Conservation (phyloP, 2,329 filamentous ascomycete species). For the Pestalotiopsis sp. region DNA sequence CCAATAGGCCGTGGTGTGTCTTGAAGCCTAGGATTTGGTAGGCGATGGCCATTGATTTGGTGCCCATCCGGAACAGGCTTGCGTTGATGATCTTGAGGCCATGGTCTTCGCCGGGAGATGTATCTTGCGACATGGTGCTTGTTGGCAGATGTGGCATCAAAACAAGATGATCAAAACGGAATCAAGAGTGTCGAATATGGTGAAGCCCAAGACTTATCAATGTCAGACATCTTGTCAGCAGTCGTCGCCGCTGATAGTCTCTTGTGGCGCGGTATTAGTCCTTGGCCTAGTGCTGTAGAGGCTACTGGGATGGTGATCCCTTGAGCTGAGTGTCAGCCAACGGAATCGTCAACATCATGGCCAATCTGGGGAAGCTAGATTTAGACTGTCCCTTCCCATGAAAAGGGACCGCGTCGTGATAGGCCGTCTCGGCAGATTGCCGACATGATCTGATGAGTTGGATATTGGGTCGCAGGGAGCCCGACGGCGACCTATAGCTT, state of each 20-base stretch:
- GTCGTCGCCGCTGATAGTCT: neutral
- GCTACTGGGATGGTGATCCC: neutral
- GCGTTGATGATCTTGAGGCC: conserved; percentile 15
- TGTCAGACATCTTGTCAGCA: neutral
- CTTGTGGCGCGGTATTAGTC: neutral
- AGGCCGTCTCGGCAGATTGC: neutral
- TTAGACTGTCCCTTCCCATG: neutral
- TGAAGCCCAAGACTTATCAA: no score
- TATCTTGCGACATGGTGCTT: neutral
- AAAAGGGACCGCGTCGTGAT: neutral
- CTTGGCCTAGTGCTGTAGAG: neutral
- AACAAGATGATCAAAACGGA: no score
- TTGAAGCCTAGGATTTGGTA: conserved; percentile 16
- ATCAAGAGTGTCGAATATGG: no score
- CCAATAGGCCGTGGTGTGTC: conserved; percentile 8
- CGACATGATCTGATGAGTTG: neutral
- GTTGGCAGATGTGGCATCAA: no score
- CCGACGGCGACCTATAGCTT: neutral
- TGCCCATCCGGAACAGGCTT: conserved; percentile 14
- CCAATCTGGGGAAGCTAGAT: neutral
- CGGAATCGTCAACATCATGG: neutral
- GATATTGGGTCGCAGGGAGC: no score
- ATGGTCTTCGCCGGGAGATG: neutral
- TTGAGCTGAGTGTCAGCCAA: neutral
- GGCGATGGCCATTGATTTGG: conserved; percentile 12